A percentile compares a stretch with the other conserved stretches of the same genome.
Evolutionary conservation across 1,284 basidiomycete species (phyloP).

Genomic region (Cerrena zonata): DNA sequence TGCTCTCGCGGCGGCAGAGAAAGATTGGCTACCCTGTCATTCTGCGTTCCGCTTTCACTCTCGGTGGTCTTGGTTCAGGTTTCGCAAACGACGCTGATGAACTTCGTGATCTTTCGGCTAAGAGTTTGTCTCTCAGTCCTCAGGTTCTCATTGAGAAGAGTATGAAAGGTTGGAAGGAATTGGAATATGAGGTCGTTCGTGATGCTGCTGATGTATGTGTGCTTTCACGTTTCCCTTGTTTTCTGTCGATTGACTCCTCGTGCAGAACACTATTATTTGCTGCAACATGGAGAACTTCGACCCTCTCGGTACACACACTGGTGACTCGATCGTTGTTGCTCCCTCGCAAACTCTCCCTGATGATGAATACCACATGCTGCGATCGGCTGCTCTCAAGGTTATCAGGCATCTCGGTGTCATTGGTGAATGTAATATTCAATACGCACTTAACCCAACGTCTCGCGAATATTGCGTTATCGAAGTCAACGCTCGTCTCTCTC

Average conservation of each 20-base stretch:
- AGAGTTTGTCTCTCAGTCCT: conserved; percentile 84
- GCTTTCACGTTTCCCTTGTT: conserved; percentile 2
- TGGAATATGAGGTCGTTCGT: conserved; percentile 98
- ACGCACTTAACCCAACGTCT: conserved; percentile 89
- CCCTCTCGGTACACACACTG: conserved; percentile 98
- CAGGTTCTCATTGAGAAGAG: conserved; percentile 97
- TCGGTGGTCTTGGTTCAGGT: conserved; percentile 96
- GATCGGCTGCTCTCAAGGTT: conserved; percentile 89
- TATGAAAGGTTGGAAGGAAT: conserved; percentile 99
- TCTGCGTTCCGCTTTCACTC: conserved; percentile 94
- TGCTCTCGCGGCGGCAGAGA: conserved; percentile 84
- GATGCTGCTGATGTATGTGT: conserved; percentile 84
- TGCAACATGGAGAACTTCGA: conserved; percentile 99
- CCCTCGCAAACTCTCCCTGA: conserved; percentile 97
- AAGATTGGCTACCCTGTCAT: conserved; percentile 98
- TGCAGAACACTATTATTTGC: conserved; percentile 86
- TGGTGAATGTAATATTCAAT: conserved; percentile 98
- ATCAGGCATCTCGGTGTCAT: conserved; percentile 92
- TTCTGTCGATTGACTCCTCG: neutral
- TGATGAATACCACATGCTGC: conserved; percentile 98
- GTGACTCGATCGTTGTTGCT: conserved; percentile 99
- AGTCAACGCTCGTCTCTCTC: conserved; percentile 78
- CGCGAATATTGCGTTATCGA: conserved; percentile 98
- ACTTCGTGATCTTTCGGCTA: conserved; percentile 89
- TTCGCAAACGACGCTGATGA: conserved; percentile 96